These are phyloP conservation scores for Zygoascus sp. DNA, from an alignment of 1,139 yeast genomes.

Conservation along the genomic window DNA sequence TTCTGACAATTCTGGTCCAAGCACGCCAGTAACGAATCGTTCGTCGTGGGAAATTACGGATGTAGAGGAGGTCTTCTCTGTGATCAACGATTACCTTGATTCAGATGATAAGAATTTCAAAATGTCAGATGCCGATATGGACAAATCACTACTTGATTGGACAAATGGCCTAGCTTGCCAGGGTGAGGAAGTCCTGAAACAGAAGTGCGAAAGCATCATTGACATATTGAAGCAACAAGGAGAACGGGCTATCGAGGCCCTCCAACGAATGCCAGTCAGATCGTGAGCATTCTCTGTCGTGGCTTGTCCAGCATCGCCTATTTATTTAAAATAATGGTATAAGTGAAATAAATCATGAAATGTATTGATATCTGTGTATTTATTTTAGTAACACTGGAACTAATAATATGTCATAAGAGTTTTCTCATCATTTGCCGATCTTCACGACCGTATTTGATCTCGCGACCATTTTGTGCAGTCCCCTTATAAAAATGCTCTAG, in stretches of 20 bases:
- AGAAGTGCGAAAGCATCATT: constrained; percentile 35
- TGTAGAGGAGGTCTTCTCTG: constrained; percentile 35
- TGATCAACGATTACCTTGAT: constrained; percentile 28
- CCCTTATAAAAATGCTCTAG: not conserved
- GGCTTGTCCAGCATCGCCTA: not conserved
- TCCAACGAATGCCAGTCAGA: constrained; percentile 21
- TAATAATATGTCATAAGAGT: not conserved
- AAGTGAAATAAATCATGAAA: not conserved
- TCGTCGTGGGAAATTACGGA: constrained; percentile 30
- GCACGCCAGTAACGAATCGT: not conserved
- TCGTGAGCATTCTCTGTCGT: not conserved
- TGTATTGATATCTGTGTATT: not conserved
- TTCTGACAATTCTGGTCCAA: not conserved
- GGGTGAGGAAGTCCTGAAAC: constrained; percentile 31
- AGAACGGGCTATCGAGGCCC: constrained; percentile 25
- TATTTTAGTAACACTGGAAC: not conserved
- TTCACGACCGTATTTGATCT: not conserved
- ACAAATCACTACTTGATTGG: constrained; percentile 70
- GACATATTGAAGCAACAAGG: constrained; percentile 27
- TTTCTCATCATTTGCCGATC: not conserved
- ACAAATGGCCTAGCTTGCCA: constrained; percentile 42
- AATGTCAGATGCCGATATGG: constrained; percentile 6
- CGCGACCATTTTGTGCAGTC: not conserved
- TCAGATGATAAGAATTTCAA: not conserved
- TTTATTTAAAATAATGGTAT: not conserved